Base-by-base conservation (phyloP, 495 filamentous ascomycete species). In the Amorphotheca resinae region DNA sequence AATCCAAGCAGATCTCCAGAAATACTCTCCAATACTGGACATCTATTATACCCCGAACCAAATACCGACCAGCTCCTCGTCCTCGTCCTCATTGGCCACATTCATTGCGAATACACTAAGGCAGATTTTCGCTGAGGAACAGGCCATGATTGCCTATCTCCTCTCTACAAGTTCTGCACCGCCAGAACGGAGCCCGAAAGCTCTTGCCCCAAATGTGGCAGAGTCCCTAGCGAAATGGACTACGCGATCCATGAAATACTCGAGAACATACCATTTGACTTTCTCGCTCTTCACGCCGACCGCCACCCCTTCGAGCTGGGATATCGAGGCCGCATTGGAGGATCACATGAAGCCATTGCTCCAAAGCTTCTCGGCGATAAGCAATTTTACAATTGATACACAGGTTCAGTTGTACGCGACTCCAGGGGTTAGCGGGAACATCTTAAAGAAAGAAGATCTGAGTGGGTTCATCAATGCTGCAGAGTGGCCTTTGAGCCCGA, bases 391-490 rank as follows among this genome's bases (percentile, higher is more conserved):
- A 16, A 78, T 98, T 28, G 91, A 96, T 58, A 93, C 87, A 1
- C 91, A 98, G 59, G 82, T 96, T 9, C 91, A 98, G 64, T 70
- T 95, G 1, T 94, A 94, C 58, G 91, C 91, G 1, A 67, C 70
- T 0, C 87, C 84, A 0, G 87, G 88, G 21, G 77, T 87, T 12
- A 64, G 69, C 22, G 69, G 65, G 33, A 59, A 68, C 73, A 73
- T 82, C 2, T 59, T 96, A 9, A 79, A 75, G 51, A 87, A 84
- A 56, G 82, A 94, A 55, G 87, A 94, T 54, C 70, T 98, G 5
- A 84, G 84, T 35, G 85, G 81, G 22, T 98, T 98, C 56, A 86
- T 96, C 62, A 98, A 98, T 54, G 87, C 87, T 22, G 91, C 91
- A 5, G 93, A 98, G 64, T 98, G 91, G 91, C 91, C 91, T 0